Conservation (phyloP, 176 grass and related monocot genomes). For the Musa schizocarpa region DNA sequence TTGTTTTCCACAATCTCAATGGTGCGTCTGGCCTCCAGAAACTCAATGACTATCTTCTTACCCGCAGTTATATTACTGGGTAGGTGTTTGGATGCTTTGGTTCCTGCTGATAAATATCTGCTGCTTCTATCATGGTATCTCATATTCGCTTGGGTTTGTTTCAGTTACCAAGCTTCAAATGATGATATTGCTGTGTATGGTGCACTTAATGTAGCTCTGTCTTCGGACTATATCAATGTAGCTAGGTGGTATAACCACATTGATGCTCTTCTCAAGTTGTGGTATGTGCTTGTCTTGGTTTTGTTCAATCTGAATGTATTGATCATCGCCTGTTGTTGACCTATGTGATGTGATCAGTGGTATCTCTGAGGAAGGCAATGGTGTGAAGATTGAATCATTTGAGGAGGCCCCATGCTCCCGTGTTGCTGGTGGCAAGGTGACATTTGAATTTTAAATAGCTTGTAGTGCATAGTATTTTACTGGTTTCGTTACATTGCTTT, state of each 20-base stretch:
- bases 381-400: slow-evolving; percentile 67
- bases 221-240: slow-evolving; percentile 50
- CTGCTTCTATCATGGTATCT: no score
- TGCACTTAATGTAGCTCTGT: slow-evolving; percentile 35
- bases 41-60: slow-evolving; percentile 72
- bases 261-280: slow-evolving; percentile 73
- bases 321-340: not conserved
- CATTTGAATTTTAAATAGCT: no score
- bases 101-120: not conserved
- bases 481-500: no score
- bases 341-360: slow-evolving; percentile 26
- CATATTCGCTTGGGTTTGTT: not conserved
- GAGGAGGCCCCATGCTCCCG: slow-evolving; percentile 33
- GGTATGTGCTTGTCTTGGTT: slow-evolving; percentile 22
- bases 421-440: slow-evolving; percentile 41
- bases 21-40: slow-evolving; percentile 70
- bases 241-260: slow-evolving; percentile 89
- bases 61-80: slow-evolving; percentile 86
- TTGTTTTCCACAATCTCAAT: slow-evolving; percentile 47
- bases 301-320: not conserved
- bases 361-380: slow-evolving; percentile 49
- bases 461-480: no score
- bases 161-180: slow-evolving; percentile 93
- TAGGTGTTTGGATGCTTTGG: slow-evolving; percentile 13
- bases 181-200: slow-evolving; percentile 81